These are phyloP conservation scores for Mortierella sp. DNA, from an alignment of 371 early-diverging fungal species.

Conservation along the genomic window DNA sequence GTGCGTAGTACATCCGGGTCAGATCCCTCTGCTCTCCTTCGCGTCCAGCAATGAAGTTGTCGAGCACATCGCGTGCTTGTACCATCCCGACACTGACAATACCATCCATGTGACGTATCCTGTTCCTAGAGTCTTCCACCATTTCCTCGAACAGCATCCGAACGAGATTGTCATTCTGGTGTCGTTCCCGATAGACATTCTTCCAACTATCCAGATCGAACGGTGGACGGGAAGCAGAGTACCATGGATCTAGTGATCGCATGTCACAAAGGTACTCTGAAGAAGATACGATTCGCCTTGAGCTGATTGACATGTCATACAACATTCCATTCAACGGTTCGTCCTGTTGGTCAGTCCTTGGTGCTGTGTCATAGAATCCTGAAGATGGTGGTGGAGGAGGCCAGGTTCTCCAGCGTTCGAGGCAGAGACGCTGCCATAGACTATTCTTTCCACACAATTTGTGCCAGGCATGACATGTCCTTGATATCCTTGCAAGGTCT, in stretches of 20 bases:
- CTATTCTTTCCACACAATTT: constrained; percentile 32
- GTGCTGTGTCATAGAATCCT: constrained; percentile 10
- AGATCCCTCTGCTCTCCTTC: constrained; percentile 30
- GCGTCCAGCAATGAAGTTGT: constrained; percentile 32
- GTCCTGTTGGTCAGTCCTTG: neutral
- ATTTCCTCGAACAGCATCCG: constrained; percentile 38
- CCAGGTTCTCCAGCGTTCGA: constrained; percentile 47
- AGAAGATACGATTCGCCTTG: constrained; percentile 1
- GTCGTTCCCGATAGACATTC: constrained; percentile 38
- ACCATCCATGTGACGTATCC: constrained; percentile 50
- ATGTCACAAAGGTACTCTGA: constrained; percentile 22
- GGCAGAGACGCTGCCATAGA: constrained; percentile 43
- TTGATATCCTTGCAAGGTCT: constrained; percentile 35
- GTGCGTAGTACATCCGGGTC: constrained; percentile 41
- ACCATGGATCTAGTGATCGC: constrained; percentile 30
- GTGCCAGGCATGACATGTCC: constrained; percentile 32
- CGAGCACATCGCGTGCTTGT: constrained; percentile 47
- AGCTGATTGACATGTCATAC: constrained; percentile 7
- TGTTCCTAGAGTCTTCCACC: constrained; percentile 40
- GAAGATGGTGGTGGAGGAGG: constrained; percentile 25
- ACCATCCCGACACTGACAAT: constrained; percentile 42
- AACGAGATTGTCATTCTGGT: constrained; percentile 36
- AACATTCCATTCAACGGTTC: neutral
- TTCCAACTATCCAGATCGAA: constrained; percentile 31
- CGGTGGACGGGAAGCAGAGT: constrained; percentile 26